Evolutionary conservation across 1,284 basidiomycete genomes (phyloP), one percentile per base, ranked within the genome.

Genomic region (Apiotrichum mycotoxinovorans): DNA sequence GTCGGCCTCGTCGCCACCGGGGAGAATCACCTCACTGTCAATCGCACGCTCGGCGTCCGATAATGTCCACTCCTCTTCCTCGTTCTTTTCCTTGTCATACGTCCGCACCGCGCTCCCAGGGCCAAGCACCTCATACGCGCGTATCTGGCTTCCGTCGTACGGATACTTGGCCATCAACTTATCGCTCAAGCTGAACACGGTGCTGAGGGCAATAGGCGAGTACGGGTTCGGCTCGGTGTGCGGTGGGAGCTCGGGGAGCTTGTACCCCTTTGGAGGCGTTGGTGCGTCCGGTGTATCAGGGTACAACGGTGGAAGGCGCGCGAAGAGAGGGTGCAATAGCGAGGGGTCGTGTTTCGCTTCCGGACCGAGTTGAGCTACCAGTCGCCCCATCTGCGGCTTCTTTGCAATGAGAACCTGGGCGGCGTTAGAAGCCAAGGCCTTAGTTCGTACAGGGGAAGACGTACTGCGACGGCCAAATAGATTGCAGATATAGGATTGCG

Each of bases 401-500:
- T 79, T 79, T 1, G 68, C 60, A 10, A 77, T 64, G 26, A 79
- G 60, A 26, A 79, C 74, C 76, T 78, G 61, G 7, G 10, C 9
- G 25, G 3, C 15, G 51, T 49, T 26, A 53, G 52, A n/a, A 42
- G 14, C 4, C 11, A 12, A 15, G 1, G 11, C 30, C 4, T 23
- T 1, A 43, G 45, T 5, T 3, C 7, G n/a, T 9, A n/a, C 27
- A 15, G 18, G 14, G 23, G 12, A 37, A 35, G 8, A 80, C 88
- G 66, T 68, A 94, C 89, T 26, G 88, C 87, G 34, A 87, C 85
- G 8, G 85, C 85, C 2, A 96, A 82, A 77, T 95, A 96, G 1
- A 95, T 86, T 1, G 85, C 81, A 1, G 82, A 80, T 35, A 90
- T 83, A 4, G 93, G 93, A 17, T 91, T 91, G 41, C 91, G 82